phyloP scores from a whole-genome alignment of 2,329 filamentous ascomycete genomes.

The Chrysosporium keratinophilum region DNA sequence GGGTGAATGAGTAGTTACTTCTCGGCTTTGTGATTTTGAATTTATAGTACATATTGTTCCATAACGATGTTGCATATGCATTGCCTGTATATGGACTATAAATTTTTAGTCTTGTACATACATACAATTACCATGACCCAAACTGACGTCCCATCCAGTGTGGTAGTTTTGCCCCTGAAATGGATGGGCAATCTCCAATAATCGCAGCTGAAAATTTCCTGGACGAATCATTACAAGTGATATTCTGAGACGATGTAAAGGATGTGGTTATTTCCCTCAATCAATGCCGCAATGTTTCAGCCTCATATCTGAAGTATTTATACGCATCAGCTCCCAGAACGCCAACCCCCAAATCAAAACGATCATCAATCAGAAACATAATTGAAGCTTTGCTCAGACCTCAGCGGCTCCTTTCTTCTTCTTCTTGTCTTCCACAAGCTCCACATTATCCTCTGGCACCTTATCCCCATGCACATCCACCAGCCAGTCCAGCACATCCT shows the following conservation, averaged over 20 bases:
- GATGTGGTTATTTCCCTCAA: background rate
- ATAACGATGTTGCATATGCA: too few species aligned
- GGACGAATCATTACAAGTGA: too few species aligned
- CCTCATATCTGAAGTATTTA: background rate
- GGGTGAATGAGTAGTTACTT: background rate
- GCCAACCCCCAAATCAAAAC: background rate
- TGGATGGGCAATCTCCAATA: too few species aligned
- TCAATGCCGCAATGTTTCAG: background rate
- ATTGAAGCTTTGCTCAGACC: background rate
- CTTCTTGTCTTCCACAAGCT: slow-evolving; percentile 90
- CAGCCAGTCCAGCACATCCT: slow-evolving; percentile 87
- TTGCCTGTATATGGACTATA: too few species aligned
- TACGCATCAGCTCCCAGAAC: background rate
- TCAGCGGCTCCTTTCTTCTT: slow-evolving; percentile 52
- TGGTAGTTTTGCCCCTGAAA: too few species aligned
- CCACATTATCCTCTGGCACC: slow-evolving; percentile 90
- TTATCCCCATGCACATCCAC: slow-evolving; percentile 71
- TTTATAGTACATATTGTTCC: too few species aligned
- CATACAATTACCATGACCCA: too few species aligned
- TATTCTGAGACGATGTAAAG: background rate
- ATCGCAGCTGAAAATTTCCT: too few species aligned
- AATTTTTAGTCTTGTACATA: too few species aligned
- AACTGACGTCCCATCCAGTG: too few species aligned
- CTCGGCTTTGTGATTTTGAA: too few species aligned
- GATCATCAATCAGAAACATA: background rate